These are phyloP conservation scores for Lithohypha guttulata DNA, from an alignment of 2,329 filamentous ascomycete genomes.

Conservation along the genomic window DNA sequence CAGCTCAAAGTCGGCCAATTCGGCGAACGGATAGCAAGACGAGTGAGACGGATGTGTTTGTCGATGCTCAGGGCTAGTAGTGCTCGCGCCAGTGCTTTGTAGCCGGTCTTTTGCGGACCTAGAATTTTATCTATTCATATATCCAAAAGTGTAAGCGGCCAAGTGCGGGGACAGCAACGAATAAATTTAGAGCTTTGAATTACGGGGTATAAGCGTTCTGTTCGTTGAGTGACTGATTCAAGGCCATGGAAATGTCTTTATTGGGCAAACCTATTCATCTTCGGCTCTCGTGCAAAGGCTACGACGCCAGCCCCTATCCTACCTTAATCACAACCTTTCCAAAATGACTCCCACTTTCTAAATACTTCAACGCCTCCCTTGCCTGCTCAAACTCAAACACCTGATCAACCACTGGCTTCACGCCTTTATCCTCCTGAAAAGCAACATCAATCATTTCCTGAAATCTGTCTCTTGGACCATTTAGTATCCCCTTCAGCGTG, in stretches of 20 bases:
- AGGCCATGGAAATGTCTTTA: too few species aligned
- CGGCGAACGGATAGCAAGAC: slow-evolving; percentile 31
- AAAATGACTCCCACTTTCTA: slow-evolving; percentile 36
- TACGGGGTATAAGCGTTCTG: too few species aligned
- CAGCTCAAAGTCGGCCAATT: slow-evolving; percentile 20
- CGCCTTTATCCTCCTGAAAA: slow-evolving; percentile 27
- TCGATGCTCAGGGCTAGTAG: slow-evolving; percentile 29
- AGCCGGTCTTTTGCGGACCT: too few species aligned
- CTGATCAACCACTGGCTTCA: slow-evolving; percentile 31
- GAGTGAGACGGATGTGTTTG: slow-evolving; percentile 32
- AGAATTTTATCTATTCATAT: too few species aligned
- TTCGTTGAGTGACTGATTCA: too few species aligned
- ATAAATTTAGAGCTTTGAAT: too few species aligned
- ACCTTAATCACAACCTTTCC: slow-evolving; percentile 31
- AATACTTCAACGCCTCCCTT: slow-evolving; percentile 32
- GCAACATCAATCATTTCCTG: slow-evolving; percentile 27
- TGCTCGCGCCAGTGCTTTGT: too few species aligned
- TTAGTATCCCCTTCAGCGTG: slow-evolving; percentile 49
- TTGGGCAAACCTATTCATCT: too few species aligned
- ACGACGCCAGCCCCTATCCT: too few species aligned
- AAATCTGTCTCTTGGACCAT: slow-evolving; percentile 48
- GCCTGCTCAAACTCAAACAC: slow-evolving; percentile 31
- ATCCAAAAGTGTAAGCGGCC: too few species aligned
- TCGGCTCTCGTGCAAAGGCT: too few species aligned
- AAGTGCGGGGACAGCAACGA: too few species aligned